These are phyloP conservation scores for Lasiosphaeria miniovina DNA, from an alignment of 495 filamentous ascomycete species.

Conservation along the genomic window DNA sequence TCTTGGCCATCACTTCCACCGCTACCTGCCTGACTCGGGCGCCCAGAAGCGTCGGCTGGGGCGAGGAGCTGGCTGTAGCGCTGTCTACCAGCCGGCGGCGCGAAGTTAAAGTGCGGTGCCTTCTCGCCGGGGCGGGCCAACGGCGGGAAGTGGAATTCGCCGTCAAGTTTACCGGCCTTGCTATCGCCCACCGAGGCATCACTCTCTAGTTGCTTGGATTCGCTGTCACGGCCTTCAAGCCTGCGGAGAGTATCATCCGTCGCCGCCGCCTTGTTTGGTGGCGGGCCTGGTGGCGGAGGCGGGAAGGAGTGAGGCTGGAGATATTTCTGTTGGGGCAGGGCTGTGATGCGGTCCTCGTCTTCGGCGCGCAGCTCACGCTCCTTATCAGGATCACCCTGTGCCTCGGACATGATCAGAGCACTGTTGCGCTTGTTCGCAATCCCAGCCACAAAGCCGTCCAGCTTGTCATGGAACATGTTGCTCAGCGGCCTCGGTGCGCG, in stretches of 20 bases:
- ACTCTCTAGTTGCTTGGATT: constrained; percentile 14
- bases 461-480: constrained; percentile 73
- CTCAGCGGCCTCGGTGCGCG: constrained; percentile 60
- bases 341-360: constrained; percentile 79
- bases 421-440: constrained; percentile 80
- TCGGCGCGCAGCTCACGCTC: constrained; percentile 80
- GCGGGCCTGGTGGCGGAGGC: constrained; percentile 41
- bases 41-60: constrained; percentile 15
- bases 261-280: constrained; percentile 35
- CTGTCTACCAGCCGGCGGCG: constrained; percentile 43
- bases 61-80: constrained; percentile 35
- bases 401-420: constrained; percentile 74
- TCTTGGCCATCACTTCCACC: constrained; percentile 19
- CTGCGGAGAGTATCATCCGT: constrained; percentile 43
- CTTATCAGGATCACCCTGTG: constrained; percentile 70
- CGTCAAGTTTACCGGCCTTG: constrained; percentile 33
- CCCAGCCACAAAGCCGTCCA: constrained; percentile 75
- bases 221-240: constrained; percentile 40
- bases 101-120: constrained; percentile 52
- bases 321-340: constrained; percentile 64
- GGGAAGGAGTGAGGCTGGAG: constrained; percentile 50
- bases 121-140: constrained; percentile 35
- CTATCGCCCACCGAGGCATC: constrained; percentile 11
- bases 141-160: constrained; percentile 55
- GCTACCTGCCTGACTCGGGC: constrained; percentile 26